Evolutionary conservation across 768 basidiomycete species (phyloP).

Genomic region (Russula olivacea): DNA sequence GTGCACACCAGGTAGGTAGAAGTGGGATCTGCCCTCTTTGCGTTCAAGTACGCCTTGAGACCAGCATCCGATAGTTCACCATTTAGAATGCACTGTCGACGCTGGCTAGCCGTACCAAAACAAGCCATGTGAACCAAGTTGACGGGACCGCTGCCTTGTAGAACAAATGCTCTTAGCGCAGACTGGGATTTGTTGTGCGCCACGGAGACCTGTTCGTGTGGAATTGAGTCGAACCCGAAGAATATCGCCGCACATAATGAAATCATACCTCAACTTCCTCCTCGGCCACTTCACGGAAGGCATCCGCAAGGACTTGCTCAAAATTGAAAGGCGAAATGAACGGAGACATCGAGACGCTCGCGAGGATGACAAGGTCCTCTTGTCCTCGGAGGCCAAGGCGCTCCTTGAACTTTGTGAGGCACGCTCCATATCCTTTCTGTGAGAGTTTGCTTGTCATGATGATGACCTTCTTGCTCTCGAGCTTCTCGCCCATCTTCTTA

Average conservation of each 20-base stretch:
- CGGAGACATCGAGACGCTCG: conserved; percentile 40
- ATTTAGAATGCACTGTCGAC: conserved; percentile 37
- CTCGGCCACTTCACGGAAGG: conserved; percentile 32
- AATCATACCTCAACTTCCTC: conserved; percentile 34
- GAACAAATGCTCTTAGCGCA: conserved; percentile 34
- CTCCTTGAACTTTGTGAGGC: conserved; percentile 35
- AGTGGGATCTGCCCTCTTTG: conserved; percentile 22
- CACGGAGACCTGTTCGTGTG: conserved; percentile 19
- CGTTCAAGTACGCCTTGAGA: conserved; percentile 22
- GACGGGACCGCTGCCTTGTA: conserved; percentile 34
- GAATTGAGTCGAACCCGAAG: not conserved
- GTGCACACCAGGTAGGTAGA: conserved; percentile 27
- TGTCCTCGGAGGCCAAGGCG: conserved; percentile 33
- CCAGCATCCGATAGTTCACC: conserved; percentile 28
- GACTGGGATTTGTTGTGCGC: conserved; percentile 34
- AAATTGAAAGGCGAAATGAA: conserved; percentile 31
- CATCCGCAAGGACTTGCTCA: conserved; percentile 31
- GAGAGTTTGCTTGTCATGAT: conserved; percentile 32
- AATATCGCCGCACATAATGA: not conserved
- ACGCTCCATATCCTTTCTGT: conserved; percentile 33
- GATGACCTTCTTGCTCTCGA: conserved; percentile 27
- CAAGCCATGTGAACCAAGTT: conserved; percentile 34
- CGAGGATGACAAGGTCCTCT: conserved; percentile 35
- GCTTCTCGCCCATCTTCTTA: conserved; percentile 28
- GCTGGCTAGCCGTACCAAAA: conserved; percentile 36